These are phyloP conservation scores for Alternaria arbusti DNA, from an alignment of 2,329 filamentous ascomycete species.

Conservation along the genomic window DNA sequence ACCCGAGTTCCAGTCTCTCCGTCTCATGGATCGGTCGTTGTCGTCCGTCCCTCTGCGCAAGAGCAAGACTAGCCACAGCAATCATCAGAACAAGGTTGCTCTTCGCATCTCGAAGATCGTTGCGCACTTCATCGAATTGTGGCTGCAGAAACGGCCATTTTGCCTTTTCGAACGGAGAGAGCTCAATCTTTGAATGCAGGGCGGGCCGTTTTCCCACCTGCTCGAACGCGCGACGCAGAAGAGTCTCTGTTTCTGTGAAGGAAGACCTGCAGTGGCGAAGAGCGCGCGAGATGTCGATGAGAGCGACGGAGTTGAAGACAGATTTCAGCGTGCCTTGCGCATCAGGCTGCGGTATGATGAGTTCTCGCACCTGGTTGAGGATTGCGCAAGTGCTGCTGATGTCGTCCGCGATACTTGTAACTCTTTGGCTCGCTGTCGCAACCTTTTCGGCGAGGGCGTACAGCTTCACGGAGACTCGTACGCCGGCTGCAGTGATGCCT, in stretches of 20 bases:
- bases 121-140: slow-evolving; percentile 8
- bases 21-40: not conserved
- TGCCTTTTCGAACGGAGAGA: slow-evolving; percentile 2
- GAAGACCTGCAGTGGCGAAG: not conserved
- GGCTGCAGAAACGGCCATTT: slow-evolving; percentile 19
- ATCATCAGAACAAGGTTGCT: slow-evolving; percentile 11
- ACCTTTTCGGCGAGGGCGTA: slow-evolving; percentile 15
- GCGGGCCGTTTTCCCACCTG: not conserved
- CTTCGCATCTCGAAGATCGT: slow-evolving; percentile 10
- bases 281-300: not conserved
- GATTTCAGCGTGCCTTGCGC: slow-evolving; percentile 2
- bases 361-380: slow-evolving; percentile 10
- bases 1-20: not conserved
- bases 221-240: not conserved
- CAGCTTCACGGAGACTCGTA: slow-evolving; percentile 8
- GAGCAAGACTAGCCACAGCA: slow-evolving; percentile 5
- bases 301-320: slow-evolving; percentile 3
- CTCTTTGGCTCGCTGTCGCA: not conserved
- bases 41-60: not conserved
- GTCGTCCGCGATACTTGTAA: slow-evolving; percentile 12
- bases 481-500: slow-evolving; percentile 7
- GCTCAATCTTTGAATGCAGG: not conserved
- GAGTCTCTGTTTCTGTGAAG: not conserved
- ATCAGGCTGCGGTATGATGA: slow-evolving; percentile 5
- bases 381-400: slow-evolving; percentile 15